A percentile compares a stretch with the other conserved stretches of the same genome.
Conservation (phyloP, 805 yeast genomes). For the Myxozyma sirexii region DNA sequence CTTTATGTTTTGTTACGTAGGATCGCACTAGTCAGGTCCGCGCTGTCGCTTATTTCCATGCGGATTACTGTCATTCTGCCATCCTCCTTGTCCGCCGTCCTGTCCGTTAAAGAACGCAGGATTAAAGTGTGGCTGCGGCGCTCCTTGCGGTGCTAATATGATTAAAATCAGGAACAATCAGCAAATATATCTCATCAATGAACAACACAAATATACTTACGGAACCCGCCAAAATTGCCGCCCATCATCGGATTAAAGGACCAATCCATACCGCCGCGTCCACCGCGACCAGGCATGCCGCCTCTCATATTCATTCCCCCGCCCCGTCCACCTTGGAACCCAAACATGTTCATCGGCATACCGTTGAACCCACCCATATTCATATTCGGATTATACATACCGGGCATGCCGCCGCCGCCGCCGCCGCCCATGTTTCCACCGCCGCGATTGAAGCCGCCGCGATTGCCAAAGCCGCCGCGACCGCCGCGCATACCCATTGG, state of each 20-base stretch:
- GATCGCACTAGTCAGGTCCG: constrained; percentile 4
- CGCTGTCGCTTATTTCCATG: constrained; percentile 33
- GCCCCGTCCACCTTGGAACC: constrained; percentile 30
- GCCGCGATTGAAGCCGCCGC: constrained; percentile 13
- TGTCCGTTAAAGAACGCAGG: constrained; percentile 34
- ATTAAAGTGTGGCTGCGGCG: constrained; percentile 32
- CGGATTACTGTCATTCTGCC: constrained; percentile 33
- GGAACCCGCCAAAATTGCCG: constrained; percentile 25
- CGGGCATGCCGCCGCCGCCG: constrained; percentile 20
- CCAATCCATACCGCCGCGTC: constrained; percentile 29
- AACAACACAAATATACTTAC: constrained; percentile 10
- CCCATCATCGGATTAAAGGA: constrained; percentile 18
- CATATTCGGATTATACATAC: constrained; percentile 14
- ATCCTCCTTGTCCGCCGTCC: constrained; percentile 20
- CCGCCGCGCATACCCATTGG: constrained; percentile 20
- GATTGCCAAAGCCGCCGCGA: constrained; percentile 20
- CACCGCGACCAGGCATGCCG: constrained; percentile 15
- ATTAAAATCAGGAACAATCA: not conserved
- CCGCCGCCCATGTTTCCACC: constrained; percentile 14
- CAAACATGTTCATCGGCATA: constrained; percentile 32
- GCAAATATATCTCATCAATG: not conserved
- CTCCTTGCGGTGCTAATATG: constrained; percentile 27
- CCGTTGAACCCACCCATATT: constrained; percentile 23
- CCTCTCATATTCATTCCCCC: constrained; percentile 32
- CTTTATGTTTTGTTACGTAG: no score